Base-by-base conservation (phyloP, 768 basidiomycete genomes). In the Suillus placidus region DNA sequence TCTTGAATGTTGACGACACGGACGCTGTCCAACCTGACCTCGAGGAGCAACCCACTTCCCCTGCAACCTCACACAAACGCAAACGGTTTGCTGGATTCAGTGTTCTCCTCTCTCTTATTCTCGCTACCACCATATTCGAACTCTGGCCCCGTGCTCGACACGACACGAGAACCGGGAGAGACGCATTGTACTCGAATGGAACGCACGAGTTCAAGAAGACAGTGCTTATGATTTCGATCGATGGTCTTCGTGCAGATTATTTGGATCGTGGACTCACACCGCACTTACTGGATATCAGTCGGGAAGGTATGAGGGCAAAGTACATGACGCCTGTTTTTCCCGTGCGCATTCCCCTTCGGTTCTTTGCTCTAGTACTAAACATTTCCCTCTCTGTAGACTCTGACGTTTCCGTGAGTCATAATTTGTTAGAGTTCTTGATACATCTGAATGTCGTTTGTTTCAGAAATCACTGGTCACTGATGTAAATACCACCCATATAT, bases 401-500 rank as follows among this genome's bases (percentile, higher is more conserved):
- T 95, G 69, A 97, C 95, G 3, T 97, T 97, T 71, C 95, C 95
- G 88, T 94, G 73, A 83, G 92, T 83, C 26, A 57, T 40, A 8
- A 35, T 66, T 18, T 10, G 47, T 47, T 66, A 8, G 32, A 34
- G 0, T 14, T 62, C 37, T 63, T 56, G 30, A 23, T 54, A 18
- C 12, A 20, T 14, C 58, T 71, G 47, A 66, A 60, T 34, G 34
- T 42, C 67, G 56, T 23, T 55, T 26, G 34, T 20, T 55, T 1
- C 57, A 94, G 92, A 20, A 97, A 97, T 73, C 95, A 97, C 74
- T 97, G 95, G 94, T 77, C 89, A 4, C 73, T 97, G 43, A 88
- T 97, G 93, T 94, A 72, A 34, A 84, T 73, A 7, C 18, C 26
- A 32, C 30, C 18, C 16, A 14, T 26, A 12, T 60, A 40, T 32